Evolutionary conservation across 306 rosid genomes (phyloP), one percentile per base, ranked within the genome.

Genomic region (Vigna trinervia): DNA sequence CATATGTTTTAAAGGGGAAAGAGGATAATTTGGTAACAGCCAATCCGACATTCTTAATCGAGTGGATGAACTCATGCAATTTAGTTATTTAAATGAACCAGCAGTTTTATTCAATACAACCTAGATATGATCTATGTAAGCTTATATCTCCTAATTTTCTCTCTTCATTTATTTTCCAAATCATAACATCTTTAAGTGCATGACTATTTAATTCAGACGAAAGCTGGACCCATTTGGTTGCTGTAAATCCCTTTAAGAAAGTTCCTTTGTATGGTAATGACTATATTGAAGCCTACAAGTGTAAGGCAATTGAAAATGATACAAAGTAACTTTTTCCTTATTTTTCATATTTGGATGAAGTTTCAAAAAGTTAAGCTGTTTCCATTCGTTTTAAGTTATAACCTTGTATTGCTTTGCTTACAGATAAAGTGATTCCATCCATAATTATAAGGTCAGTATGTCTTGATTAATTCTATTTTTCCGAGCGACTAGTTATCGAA

Each of bases 361-460:
- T 70, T 81, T 72, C 82, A 68, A 28, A 77, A 77, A 51, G 67
- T 60, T 81, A 71, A 47, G 12, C 59, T 71, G 23, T 28, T 53
- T 58, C 36, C 62, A 75, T 76, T 65, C 54, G 81, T 50, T 80
- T 69, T 65, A 80, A 39, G 65, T 34, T 69, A 77, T 59, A 61
- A 63, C 57, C 73, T 86, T 82, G 81, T 47, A 63, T 63, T 73
- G 59, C 30, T 76, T 81, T 59, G 59, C 56, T 78, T 86, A 67
- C 97, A 92, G 99, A 95, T 79, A 97, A 95, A 91, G 96, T 92
- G 74, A 95, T 92, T 83, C 99, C 92, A 72, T 95, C 97, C 6
- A 95, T 95, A 75, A 91, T 95, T 52, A 95, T 95, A 89, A 95
- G 99, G 99, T 95, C 79, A 85, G 91, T 86, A 67, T 39, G 38